phyloP scores from a whole-genome alignment of 2,329 filamentous ascomycete species.

The Sporothrix euskadiensis region DNA sequence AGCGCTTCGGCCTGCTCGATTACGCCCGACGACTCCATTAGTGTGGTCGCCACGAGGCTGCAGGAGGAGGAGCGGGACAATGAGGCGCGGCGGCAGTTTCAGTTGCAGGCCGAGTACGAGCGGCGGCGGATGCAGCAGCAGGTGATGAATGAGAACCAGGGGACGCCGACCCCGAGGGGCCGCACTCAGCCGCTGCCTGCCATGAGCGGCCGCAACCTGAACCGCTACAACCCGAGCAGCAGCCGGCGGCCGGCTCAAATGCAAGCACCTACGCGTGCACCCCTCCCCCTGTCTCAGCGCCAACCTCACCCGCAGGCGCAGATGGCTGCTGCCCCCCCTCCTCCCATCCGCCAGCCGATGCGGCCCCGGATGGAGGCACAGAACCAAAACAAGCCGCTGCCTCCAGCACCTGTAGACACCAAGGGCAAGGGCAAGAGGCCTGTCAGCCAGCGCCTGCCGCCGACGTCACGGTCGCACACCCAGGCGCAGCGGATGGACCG shows the following conservation, averaged over 20 bases:
- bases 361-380: neutral
- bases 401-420: neutral
- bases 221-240: slow-evolving; percentile 19
- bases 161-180: neutral
- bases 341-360: neutral
- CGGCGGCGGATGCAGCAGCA: neutral
- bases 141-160: slow-evolving; percentile 1
- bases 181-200: neutral
- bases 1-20: slow-evolving; percentile 4
- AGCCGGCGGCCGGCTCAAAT: slow-evolving; percentile 18
- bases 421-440: neutral
- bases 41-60: slow-evolving; percentile 8
- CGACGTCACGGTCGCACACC: neutral
- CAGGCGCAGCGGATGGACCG: neutral
- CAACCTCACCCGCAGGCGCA: neutral
- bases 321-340: neutral
- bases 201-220: slow-evolving; percentile 7
- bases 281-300: neutral
- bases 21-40: slow-evolving; percentile 32
- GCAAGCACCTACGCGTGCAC: neutral
- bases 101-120: neutral
- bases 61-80: neutral
- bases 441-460: neutral
- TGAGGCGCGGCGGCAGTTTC: neutral
- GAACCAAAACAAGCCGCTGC: neutral